Evolutionary conservation across 768 basidiomycete species (phyloP).

Genomic region (Xerocomellus chrysenteron): DNA sequence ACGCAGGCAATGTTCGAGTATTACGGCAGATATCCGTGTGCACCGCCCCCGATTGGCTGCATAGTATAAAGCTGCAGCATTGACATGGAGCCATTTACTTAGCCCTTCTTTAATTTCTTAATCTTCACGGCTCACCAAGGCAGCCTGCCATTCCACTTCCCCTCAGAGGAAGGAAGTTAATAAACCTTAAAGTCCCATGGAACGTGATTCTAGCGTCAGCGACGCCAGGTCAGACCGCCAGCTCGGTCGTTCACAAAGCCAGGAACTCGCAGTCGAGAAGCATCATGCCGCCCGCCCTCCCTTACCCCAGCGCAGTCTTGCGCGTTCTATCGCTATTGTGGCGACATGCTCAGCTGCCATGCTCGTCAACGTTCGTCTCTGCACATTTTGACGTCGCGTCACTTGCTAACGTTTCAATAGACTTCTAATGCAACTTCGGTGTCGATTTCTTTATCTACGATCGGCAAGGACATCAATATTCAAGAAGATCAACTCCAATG

Average conservation of each 20-base stretch:
- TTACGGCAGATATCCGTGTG: neutral
- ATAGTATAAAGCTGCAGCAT: conserved; percentile 23
- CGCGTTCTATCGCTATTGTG: conserved; percentile 32
- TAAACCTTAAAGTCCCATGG: conserved; percentile 4
- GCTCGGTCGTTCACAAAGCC: conserved; percentile 4
- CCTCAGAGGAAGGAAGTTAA: neutral
- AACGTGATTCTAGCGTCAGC: conserved; percentile 3
- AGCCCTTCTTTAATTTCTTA: neutral
- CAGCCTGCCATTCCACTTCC: neutral
- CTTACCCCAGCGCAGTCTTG: conserved; percentile 18
- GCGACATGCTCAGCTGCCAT: conserved; percentile 41
- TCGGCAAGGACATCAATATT: conserved; percentile 50
- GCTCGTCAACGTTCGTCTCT: conserved; percentile 34
- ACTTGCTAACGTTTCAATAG: conserved; percentile 19
- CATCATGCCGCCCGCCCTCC: neutral
- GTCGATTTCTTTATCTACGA: conserved; percentile 51
- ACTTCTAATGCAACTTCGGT: conserved; percentile 41
- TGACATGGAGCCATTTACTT: neutral
- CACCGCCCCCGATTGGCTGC: neutral
- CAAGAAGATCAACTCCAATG: conserved; percentile 58
- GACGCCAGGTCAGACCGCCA: conserved; percentile 16
- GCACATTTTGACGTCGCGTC: neutral
- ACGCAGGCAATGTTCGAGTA: neutral
- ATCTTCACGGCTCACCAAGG: neutral
- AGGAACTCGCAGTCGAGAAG: conserved; percentile 12